Evolutionary conservation across 208 protist genomes (phyloP), one percentile per base, ranked within the genome.

Genomic region (Trypanosoma caninum): DNA sequence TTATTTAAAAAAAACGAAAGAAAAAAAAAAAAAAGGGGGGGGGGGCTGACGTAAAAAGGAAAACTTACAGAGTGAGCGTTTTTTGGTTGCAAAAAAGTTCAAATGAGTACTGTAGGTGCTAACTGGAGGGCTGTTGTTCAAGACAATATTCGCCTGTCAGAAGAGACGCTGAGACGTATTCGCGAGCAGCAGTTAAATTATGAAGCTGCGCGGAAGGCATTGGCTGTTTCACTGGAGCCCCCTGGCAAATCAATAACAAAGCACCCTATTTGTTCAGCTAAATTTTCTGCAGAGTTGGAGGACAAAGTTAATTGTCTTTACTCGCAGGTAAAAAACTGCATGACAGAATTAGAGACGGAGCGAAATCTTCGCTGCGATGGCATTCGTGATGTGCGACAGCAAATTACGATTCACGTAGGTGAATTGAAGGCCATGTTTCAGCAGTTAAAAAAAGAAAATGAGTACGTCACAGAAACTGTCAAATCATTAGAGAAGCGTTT

Each of bases 341-440:
- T 78, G 27, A 60, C 78, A 27, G 83, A 91, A 58, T 54, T 94
- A 23, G 82, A 89, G 65, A 74, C 89, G 30, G 87, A 91, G 74
- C 78, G 80, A 27, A 64, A 61, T 8, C 75, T 84, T n/a, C 83
- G 84, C 47, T 68, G 61, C 0, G 76, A 86, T 59, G 70, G 69
- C 42, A 66, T 87, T 23, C 78, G 72, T 16, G 80, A 88, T 28
- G 47, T 91, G 50, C 52, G 73, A 14, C 59, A 62, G 44, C 65
- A 72, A 27, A 42, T 72, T 35, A 62, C 61, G 2, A 65, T 74
- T 3, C 69, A 91, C 25, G 34, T 90, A 28, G 72, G 69, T 0
- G 80, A 89, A 52, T 28, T 94, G 47, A 61, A 65, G 34, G 76
- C 73, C 14, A 72, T 71, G 37, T 45, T 91, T 31, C 51, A 65